A percentile compares a stretch with the other conserved stretches of the same genome.
Evolutionary conservation across 192 early-diverging fungal genomes (phyloP).

Genomic region (Spinellus fusiger): DNA sequence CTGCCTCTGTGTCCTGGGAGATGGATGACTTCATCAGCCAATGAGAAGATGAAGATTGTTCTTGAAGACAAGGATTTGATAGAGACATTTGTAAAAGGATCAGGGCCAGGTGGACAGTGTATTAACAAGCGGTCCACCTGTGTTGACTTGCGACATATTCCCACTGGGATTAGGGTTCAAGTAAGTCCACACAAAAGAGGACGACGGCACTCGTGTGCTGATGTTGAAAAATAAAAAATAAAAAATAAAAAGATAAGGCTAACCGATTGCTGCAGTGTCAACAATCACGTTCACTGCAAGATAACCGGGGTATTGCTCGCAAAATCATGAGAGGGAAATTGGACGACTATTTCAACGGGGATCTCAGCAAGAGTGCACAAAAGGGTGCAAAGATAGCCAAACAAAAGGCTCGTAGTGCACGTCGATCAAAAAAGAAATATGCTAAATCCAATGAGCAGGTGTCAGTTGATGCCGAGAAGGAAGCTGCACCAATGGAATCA

Average conservation of each 20-base stretch:
- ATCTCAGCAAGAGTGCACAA: constrained; percentile 50
- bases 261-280: constrained; percentile 50
- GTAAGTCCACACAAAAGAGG: constrained; percentile 9
- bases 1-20: no score
- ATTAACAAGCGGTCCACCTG: constrained; percentile 75
- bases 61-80: constrained; percentile 63
- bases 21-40: neutral
- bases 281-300: constrained; percentile 62
- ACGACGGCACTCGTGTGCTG: neutral
- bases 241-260: neutral
- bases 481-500: neutral
- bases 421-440: constrained; percentile 59
- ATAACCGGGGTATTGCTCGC: constrained; percentile 67
- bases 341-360: constrained; percentile 64
- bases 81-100: constrained; percentile 70
- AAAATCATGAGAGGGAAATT: constrained; percentile 58
- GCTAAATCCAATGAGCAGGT: neutral
- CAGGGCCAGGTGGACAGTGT: constrained; percentile 76
- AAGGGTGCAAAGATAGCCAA: constrained; percentile 58
- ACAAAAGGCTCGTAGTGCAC: constrained; percentile 45
- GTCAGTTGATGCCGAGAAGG: neutral
- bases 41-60: constrained; percentile 39
- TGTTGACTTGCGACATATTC: constrained; percentile 65
- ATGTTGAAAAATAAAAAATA: neutral
- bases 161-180: constrained; percentile 60